Percentiles rank a stretch among this genome's conserved stretches.
Conservation (phyloP, 768 basidiomycete genomes). For the Pulveroboletus sp. region DNA sequence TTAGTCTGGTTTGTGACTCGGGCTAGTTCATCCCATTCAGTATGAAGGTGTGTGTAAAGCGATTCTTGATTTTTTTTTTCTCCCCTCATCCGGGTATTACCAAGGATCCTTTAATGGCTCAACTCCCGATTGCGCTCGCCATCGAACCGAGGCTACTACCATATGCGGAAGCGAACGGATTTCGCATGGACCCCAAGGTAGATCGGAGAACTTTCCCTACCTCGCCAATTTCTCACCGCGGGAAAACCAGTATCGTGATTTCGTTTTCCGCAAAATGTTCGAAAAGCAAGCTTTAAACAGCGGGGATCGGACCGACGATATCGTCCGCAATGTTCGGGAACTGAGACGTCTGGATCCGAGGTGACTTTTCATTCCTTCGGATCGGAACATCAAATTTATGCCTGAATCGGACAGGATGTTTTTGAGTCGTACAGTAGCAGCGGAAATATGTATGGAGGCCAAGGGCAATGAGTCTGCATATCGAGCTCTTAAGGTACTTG, state of each 20-base stretch:
- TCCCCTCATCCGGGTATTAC: conserved; percentile 5
- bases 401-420: conserved; percentile 57
- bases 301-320: conserved; percentile 56
- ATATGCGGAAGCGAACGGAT: conserved; percentile 68
- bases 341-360: conserved; percentile 64
- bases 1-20: conserved; percentile 13
- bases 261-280: conserved; percentile 86
- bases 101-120: conserved; percentile 74
- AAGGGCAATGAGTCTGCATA: conserved; percentile 69
- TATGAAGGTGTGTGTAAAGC: conserved; percentile 48
- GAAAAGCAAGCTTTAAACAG: conserved; percentile 49
- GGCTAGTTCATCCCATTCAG: conserved; percentile 75
- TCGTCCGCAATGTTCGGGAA: conserved; percentile 66
- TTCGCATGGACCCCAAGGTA: conserved; percentile 75
- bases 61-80: neutral
- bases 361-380: conserved; percentile 37
- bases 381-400: conserved; percentile 1
- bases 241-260: conserved; percentile 63
- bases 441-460: conserved; percentile 79
- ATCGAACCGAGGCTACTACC: conserved; percentile 74
- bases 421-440: conserved; percentile 76
- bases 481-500: conserved; percentile 60
- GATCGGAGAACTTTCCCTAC: conserved; percentile 4
- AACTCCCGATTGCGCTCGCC: conserved; percentile 72
- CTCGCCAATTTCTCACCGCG: conserved; percentile 11